Percentiles rank a stretch among this genome's conserved stretches.
Evolutionary conservation across 2,329 filamentous ascomycete genomes (phyloP).

Genomic region (Plenodomus biglobosus): DNA sequence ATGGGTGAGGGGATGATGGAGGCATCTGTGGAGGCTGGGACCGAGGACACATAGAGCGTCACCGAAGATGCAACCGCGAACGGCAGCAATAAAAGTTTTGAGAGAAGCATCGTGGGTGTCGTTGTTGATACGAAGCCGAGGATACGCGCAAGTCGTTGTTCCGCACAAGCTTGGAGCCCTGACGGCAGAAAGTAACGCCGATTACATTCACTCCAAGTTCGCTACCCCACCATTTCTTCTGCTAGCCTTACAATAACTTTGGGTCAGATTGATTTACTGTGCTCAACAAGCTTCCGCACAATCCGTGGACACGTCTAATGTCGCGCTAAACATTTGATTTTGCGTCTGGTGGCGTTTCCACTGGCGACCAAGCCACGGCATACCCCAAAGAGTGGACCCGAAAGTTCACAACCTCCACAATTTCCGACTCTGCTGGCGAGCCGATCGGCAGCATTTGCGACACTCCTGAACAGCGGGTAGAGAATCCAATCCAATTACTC

Average conservation of each 20-base stretch:
- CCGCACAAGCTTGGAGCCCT: conserved; percentile 10
- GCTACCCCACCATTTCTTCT: neutral
- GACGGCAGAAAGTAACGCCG: conserved; percentile 18
- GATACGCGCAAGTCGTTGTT: conserved; percentile 1
- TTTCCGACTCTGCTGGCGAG: conserved; percentile 22
- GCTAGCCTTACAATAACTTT: conserved; percentile 1
- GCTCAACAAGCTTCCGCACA: too few relatives aligned
- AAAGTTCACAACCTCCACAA: conserved; percentile 36
- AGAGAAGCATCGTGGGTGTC: conserved; percentile 40
- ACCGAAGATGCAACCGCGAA: conserved; percentile 44
- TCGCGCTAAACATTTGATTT: neutral
- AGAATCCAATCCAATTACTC: conserved; percentile 17
- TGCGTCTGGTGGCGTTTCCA: conserved; percentile 26
- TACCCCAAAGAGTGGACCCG: conserved; percentile 35
- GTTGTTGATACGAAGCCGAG: conserved; percentile 1
- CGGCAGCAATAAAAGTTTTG: conserved; percentile 40
- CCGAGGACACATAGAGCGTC: conserved; percentile 64
- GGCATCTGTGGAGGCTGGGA: conserved; percentile 80
- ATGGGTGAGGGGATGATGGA: conserved; percentile 41
- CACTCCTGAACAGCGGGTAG: conserved; percentile 12
- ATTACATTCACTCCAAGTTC: conserved; percentile 6
- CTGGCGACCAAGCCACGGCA: conserved; percentile 25
- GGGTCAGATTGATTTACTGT: neutral
- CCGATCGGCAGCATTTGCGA: conserved; percentile 20
- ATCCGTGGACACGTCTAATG: neutral